These are phyloP conservation scores for Teratosphaeria zuluensis DNA, from an alignment of 2,329 filamentous ascomycete species.

Conservation along the genomic window DNA sequence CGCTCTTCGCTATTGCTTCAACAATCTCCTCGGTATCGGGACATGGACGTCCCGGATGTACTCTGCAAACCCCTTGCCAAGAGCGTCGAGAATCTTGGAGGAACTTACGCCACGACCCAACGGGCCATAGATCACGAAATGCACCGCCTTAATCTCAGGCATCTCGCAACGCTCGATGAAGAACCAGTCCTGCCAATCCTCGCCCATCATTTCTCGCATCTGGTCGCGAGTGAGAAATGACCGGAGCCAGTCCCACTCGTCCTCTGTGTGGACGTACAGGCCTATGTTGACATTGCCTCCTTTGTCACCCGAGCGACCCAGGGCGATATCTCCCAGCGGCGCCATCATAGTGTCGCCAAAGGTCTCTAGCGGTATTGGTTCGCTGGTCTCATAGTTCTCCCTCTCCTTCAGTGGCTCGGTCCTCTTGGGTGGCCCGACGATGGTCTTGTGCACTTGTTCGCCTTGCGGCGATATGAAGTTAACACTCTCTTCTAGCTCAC, in stretches of 20 bases:
- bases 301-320: slow-evolving; percentile 24
- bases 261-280: slow-evolving; percentile 29
- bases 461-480: slow-evolving; percentile 11
- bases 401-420: slow-evolving; percentile 12
- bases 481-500: slow-evolving; percentile 14
- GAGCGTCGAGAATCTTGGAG: slow-evolving; percentile 13
- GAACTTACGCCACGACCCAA: slow-evolving; percentile 16
- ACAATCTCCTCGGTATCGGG: neutral
- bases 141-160: slow-evolving; percentile 29
- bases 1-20: neutral
- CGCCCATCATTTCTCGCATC: slow-evolving; percentile 19
- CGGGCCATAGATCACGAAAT: slow-evolving; percentile 25
- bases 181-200: slow-evolving; percentile 20
- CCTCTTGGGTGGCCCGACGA: slow-evolving; percentile 14
- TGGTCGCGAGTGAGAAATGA: slow-evolving; percentile 16
- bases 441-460: slow-evolving; percentile 8
- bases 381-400: slow-evolving; percentile 23
- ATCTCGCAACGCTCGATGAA: slow-evolving; percentile 31
- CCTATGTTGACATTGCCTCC: slow-evolving; percentile 23
- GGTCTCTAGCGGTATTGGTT: slow-evolving; percentile 17
- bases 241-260: slow-evolving; percentile 23
- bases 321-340: slow-evolving; percentile 26
- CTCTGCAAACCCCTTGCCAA: slow-evolving; percentile 11
- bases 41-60: neutral
- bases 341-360: slow-evolving; percentile 28